Evolutionary conservation across 257 asterid genomes (phyloP).

Genomic region (Anisodus tanguticus): DNA sequence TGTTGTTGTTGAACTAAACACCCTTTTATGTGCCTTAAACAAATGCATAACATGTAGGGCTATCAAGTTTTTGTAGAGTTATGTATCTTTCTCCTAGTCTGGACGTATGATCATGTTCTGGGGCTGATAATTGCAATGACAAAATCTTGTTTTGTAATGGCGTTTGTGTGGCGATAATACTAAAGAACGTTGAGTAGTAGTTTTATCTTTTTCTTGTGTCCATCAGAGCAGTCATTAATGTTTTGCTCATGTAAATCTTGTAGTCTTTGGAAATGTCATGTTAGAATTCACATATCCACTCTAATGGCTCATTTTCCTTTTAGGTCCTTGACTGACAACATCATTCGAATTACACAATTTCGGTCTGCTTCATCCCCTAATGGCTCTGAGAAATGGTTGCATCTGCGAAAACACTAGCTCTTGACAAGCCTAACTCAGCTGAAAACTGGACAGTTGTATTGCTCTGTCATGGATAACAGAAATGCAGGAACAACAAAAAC

Average conservation of each 20-base stretch:
- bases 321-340: background rate
- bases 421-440: background rate
- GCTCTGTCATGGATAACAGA: constrained; percentile 64
- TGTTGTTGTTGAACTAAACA: too few species aligned
- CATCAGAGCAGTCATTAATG: background rate
- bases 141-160: background rate
- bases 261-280: background rate
- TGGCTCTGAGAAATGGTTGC: constrained; percentile 43
- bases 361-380: background rate
- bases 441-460: constrained; percentile 48
- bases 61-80: background rate
- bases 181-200: background rate
- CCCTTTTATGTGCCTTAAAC: too few species aligned
- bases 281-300: background rate
- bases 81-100: background rate
- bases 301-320: background rate
- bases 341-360: background rate
- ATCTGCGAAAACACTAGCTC: constrained; percentile 34
- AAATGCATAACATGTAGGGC: background rate
- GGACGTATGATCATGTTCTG: background rate
- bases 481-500: constrained; percentile 39
- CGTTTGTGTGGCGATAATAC: background rate
- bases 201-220: background rate
- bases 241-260: background rate
- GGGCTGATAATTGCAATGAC: background rate